These are phyloP conservation scores for Chrysosporium queenslandicum DNA, from an alignment of 2,329 filamentous ascomycete species.

Conservation along the genomic window DNA sequence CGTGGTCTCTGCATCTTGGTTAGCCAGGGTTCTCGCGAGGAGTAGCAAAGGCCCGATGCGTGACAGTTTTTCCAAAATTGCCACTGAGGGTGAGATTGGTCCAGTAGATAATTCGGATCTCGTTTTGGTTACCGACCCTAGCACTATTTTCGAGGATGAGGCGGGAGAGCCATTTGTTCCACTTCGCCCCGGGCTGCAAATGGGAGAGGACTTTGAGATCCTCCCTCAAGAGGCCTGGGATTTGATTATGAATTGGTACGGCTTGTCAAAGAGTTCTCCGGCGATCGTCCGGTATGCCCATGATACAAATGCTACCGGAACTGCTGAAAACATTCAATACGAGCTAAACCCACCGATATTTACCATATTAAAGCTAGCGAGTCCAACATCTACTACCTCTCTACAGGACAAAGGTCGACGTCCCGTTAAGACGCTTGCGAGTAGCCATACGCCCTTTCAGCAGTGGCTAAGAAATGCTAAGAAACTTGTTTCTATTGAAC, in stretches of 20 bases:
- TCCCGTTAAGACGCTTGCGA: constrained; percentile 59
- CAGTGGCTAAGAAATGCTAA: constrained; percentile 71
- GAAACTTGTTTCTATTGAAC: constrained; percentile 53
- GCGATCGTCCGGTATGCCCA: constrained; percentile 68
- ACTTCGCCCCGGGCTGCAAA: constrained; percentile 55
- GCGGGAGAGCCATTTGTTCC: constrained; percentile 54
- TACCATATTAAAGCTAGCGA: constrained; percentile 68
- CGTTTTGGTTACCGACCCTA: constrained; percentile 48
- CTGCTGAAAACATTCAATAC: constrained; percentile 60
- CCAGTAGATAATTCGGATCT: constrained; percentile 83
- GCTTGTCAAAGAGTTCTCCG: constrained; percentile 56
- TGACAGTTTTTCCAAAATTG: constrained; percentile 49
- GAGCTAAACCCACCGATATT: constrained; percentile 80
- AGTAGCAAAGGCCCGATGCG: constrained; percentile 49
- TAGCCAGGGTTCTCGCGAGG: constrained; percentile 60
- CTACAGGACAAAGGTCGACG: constrained; percentile 53
- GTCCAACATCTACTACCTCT: constrained; percentile 47
- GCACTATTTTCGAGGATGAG: constrained; percentile 36
- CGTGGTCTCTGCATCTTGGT: constrained; percentile 69
- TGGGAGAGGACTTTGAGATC: constrained; percentile 63
- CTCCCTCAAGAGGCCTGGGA: constrained; percentile 75
- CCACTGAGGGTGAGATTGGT: constrained; percentile 56
- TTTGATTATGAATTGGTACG: constrained; percentile 72
- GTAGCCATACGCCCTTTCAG: constrained; percentile 58
- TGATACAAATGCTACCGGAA: constrained; percentile 55